Base-by-base conservation (phyloP, 2,329 filamentous ascomycete genomes). In the Triangularia verruculosa region DNA sequence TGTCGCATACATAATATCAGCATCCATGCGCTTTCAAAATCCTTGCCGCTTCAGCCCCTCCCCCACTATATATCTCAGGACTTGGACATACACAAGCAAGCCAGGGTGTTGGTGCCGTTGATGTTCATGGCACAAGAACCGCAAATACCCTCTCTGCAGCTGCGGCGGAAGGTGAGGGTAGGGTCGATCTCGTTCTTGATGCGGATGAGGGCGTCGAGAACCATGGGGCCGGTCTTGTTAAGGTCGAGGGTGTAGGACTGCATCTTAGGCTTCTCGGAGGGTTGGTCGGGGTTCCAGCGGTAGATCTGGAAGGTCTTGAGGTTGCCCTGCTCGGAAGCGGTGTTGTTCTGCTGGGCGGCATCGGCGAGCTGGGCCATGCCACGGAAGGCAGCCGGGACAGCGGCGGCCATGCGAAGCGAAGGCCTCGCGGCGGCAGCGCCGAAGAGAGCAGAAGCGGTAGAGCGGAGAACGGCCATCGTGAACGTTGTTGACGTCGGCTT, bases 51-150 rank as follows among this genome's bases (percentile, higher is more conserved):
- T 9, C 24, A n/a, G 4, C 47, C 47, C 6, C 20, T 28, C 17
- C n/a, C n/a, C 9, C 32, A n/a, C 20, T 30, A 28, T 57, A n/a
- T 39, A 13, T 22, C 28, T 15, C 39, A 57, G 24, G 53, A 32
- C 34, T 15, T 27, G 17, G 22, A 67, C 64, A 43, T 91, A 97
- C 95, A 99, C 76, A 99, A 82, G 81, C 95, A 99, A 71, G 95
- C 95, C 73, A 99, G 82, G 63, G 95, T 99, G 83, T 99, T 99
- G 74, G 96, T 91, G 78, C 95, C 95, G 78, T 98, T 96, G 78
- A 99, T 98, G 85, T 99, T 99, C 95, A 99, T 99, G 70, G 95
- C 95, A 78, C 95, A 99, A 79, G 92, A 96, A 71, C 95, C 95
- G 77, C 95, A 99, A 74, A 99, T 99, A 72, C 95, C 95, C 86